phyloP scores from a whole-genome alignment of 495 filamentous ascomycete species.

The Usnea hakonensis region DNA sequence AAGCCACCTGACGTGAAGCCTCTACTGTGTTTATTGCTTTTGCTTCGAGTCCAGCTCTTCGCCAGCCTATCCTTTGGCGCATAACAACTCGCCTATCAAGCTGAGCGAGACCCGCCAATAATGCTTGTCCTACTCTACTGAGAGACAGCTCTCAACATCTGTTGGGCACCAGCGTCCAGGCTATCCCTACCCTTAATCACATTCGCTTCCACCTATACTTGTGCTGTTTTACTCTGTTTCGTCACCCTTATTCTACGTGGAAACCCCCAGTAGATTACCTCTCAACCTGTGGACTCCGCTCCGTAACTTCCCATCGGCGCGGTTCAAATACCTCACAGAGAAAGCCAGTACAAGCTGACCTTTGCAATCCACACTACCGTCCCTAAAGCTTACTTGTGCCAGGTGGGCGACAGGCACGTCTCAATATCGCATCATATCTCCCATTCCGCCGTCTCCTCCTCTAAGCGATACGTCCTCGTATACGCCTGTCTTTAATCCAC shows the following conservation, averaged over 20 bases:
- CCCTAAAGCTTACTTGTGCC: conserved; percentile 5
- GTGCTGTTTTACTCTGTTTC: conserved; percentile 8
- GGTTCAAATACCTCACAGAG: conserved; percentile 13
- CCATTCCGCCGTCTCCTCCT: too few relatives aligned
- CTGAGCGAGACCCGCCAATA: conserved; percentile 13
- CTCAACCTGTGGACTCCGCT: conserved; percentile 7
- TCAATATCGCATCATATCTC: conserved; percentile 3
- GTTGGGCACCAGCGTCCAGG: conserved; percentile 10
- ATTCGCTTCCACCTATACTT: conserved; percentile 8
- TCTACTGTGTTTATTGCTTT: conserved; percentile 1
- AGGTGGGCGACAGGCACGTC: conserved; percentile 1
- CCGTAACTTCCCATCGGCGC: conserved; percentile 10
- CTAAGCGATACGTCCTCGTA: too few relatives aligned
- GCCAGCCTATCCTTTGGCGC: conserved; percentile 8
- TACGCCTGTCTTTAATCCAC: too few relatives aligned
- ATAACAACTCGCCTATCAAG: neutral
- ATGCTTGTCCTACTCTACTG: conserved; percentile 12
- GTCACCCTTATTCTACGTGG: conserved; percentile 1
- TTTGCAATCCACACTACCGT: conserved; percentile 6
- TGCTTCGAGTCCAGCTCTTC: conserved; percentile 9
- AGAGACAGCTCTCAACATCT: conserved; percentile 13
- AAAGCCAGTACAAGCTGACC: conserved; percentile 10
- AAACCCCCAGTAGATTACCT: conserved; percentile 11
- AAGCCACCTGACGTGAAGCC: conserved; percentile 11
- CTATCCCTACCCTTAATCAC: conserved; percentile 4